phyloP scores from a whole-genome alignment of 2,329 filamentous ascomycete species.

The Claviceps capensis region DNA sequence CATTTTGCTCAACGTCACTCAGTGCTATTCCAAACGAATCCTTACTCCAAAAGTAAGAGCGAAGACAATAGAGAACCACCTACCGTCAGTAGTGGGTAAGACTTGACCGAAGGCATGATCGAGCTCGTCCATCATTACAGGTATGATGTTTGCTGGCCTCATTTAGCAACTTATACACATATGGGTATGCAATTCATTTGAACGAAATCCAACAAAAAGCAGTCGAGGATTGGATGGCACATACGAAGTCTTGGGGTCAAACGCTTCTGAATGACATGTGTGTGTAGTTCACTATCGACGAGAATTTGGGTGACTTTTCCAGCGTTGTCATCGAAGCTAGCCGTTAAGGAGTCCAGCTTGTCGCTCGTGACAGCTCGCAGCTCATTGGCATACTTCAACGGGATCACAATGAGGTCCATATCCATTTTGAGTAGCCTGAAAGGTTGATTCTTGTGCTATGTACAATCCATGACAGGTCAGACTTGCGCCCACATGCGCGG shows the following conservation, averaged over 20 bases:
- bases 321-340: constrained; percentile 9
- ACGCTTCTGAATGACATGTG: constrained; percentile 7
- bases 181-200: no score
- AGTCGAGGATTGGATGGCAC: background rate
- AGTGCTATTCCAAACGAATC: no score
- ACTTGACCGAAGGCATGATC: constrained; percentile 4
- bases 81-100: background rate
- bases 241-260: constrained; percentile 8
- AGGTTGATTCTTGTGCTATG: constrained; percentile 5
- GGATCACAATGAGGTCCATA: constrained; percentile 8
- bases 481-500: no score
- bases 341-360: constrained; percentile 8
- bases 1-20: background rate
- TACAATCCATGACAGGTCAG: no score
- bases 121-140: constrained; percentile 8
- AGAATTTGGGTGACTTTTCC: constrained; percentile 7
- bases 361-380: constrained; percentile 7
- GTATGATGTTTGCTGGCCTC: constrained; percentile 5
- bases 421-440: constrained; percentile 9
- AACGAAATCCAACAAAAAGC: no score
- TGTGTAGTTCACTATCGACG: constrained; percentile 8
- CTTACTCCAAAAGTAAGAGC: background rate
- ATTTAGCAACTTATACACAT: no score
- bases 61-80: background rate
- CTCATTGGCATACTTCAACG: constrained; percentile 7